Base-by-base conservation (phyloP, 208 protist species). In the Trypanosoma cruzi region DNA sequence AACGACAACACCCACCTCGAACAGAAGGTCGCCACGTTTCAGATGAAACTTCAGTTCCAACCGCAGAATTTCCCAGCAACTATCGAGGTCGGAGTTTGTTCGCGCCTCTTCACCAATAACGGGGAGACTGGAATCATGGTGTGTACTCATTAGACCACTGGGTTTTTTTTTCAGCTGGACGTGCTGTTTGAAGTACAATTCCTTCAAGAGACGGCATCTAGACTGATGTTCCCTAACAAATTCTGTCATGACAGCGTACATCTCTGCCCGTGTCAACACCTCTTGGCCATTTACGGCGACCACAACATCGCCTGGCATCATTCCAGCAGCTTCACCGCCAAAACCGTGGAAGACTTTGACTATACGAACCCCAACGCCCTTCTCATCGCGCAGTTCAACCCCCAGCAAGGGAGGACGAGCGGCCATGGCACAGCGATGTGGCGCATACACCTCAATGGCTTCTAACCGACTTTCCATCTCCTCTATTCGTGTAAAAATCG, bases 381-480 rank as follows among this genome's bases (percentile, higher is more conserved):
- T 55, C 14, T 66, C 73, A 66, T 92, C 86, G 29, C 78, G 71
- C 49, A 92, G 68, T 48, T 92, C 86, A 26, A 89, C 64, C 2
- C 83, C 86, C 3, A 92, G 66, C 10, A 89, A 55, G 1, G 86
- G 86, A 28, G 86, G 86, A 0, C 74, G 73, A 0, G 82, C 68
- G 8, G 83, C 69, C 32, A 89, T 66, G 20, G 80, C 69, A 56
- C 74, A 79, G 32, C 68, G 66, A 60, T 92, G 86, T 16, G 83
- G 83, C 18, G 82, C 76, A 74, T 89, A 92, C 66, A 88, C 80
- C 53, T 92, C 86, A 44, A 92, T 49, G 32, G 79, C 79, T 16
- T 87, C 81, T 20, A 92, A 42, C 7, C 86, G 80, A 28, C 73
- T 75, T 36, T 68, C 61, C 37, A 82, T 1, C 46, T 62, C 0